Conservation (phyloP, 1,284 basidiomycete genomes). For the Ceratobasidium sp. region DNA sequence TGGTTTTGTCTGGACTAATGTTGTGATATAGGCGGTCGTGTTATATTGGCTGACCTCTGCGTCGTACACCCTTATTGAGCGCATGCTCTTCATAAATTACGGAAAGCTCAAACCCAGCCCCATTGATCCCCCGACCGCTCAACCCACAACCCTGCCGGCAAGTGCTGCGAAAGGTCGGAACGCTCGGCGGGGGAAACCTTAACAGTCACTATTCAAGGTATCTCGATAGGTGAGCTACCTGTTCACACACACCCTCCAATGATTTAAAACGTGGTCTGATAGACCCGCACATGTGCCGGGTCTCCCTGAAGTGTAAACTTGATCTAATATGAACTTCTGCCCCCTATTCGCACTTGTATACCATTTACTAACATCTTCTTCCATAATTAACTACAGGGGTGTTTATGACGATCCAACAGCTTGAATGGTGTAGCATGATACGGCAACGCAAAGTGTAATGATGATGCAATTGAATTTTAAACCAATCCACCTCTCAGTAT, state of each 20-base stretch:
- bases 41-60: constrained; percentile 89
- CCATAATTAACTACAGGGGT: too few species aligned
- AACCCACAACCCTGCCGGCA: neutral
- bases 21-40: constrained; percentile 68
- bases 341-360: neutral
- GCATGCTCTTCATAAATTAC: constrained; percentile 64
- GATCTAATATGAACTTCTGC: constrained; percentile 44
- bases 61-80: constrained; percentile 79
- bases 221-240: neutral
- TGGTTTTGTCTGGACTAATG: constrained; percentile 41
- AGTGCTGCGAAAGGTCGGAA: neutral
- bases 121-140: neutral
- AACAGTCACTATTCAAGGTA: neutral
- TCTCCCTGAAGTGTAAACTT: constrained; percentile 41
- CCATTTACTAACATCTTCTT: too few species aligned
- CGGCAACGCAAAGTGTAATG: too few species aligned
- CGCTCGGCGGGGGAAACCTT: constrained; percentile 4
- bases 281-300: constrained; percentile 34
- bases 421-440: too few species aligned
- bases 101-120: constrained; percentile 16
- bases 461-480: too few species aligned
- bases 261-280: constrained; percentile 41
- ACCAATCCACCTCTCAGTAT: too few species aligned
- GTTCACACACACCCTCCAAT: neutral
- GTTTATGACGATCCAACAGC: too few species aligned